Conservation (phyloP, 441 rosid species). For the Gossypium aridum region DNA sequence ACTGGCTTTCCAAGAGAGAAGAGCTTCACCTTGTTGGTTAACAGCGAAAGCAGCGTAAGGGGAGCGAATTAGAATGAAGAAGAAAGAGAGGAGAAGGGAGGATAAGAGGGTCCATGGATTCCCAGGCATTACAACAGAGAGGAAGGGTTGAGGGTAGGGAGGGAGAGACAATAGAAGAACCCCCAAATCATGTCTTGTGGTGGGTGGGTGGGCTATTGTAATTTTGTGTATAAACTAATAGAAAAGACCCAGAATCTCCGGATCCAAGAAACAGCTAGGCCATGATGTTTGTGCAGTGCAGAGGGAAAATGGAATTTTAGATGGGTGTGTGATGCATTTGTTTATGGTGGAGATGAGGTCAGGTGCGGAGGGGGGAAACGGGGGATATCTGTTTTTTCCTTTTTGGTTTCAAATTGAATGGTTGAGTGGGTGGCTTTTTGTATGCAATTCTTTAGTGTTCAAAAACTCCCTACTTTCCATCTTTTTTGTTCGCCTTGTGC, state of each 20-base stretch:
- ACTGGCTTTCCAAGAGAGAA: conserved; percentile 52
- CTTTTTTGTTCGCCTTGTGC: not conserved
- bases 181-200: conserved; percentile 47
- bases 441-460: conserved; percentile 12
- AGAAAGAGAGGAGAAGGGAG: conserved; percentile 20
- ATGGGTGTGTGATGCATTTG: conserved; percentile 28
- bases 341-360: conserved; percentile 14
- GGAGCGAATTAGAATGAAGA: conserved; percentile 13
- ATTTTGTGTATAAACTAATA: conserved; percentile 22
- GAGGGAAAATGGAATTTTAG: conserved; percentile 41
- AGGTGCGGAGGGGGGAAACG: conserved; percentile 4
- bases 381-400: conserved; percentile 30
- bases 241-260: conserved; percentile 59
- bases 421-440: conserved; percentile 12
- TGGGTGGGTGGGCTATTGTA: conserved; percentile 16
- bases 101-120: conserved; percentile 32
- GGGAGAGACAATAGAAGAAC: conserved; percentile 27
- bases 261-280: conserved; percentile 87
- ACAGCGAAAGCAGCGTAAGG: conserved; percentile 23
- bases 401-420: conserved; percentile 23
- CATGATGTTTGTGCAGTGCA: conserved; percentile 39
- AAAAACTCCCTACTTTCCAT: not conserved
- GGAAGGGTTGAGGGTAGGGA: conserved; percentile 35
- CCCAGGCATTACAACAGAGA: conserved; percentile 54
- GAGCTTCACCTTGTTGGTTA: conserved; percentile 49